Evolutionary conservation across 2,329 filamentous ascomycete genomes (phyloP).

Genomic region (Tolypocladium inflatum): DNA sequence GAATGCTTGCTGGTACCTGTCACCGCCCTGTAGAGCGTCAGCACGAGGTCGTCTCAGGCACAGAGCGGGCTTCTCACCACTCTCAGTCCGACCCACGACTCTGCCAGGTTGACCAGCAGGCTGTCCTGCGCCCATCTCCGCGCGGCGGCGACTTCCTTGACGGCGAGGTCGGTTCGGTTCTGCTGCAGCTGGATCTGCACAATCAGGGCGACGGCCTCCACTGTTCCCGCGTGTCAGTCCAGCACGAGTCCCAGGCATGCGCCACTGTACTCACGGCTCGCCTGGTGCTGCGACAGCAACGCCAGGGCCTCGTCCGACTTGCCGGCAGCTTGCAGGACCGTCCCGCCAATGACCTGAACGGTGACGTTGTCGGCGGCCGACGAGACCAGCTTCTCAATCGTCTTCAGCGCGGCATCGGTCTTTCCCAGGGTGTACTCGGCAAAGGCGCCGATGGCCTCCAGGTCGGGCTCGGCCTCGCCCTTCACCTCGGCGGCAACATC

Average conservation of each 20-base stretch:
- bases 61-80: constrained; percentile 43
- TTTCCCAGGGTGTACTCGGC: constrained; percentile 57
- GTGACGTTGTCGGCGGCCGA: constrained; percentile 62
- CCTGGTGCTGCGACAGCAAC: constrained; percentile 73
- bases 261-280: constrained; percentile 55
- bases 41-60: constrained; percentile 1
- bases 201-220: constrained; percentile 73
- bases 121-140: constrained; percentile 94
- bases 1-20: constrained; percentile 93
- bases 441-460: constrained; percentile 67
- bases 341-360: constrained; percentile 77
- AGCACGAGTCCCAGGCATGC: not conserved
- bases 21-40: constrained; percentile 59
- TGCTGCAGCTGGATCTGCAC: constrained; percentile 88
- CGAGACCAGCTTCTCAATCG: constrained; percentile 58
- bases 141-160: constrained; percentile 81
- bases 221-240: constrained; percentile 26
- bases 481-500: constrained; percentile 62
- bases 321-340: constrained; percentile 68
- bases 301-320: constrained; percentile 79
- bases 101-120: constrained; percentile 83
- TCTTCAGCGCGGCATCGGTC: constrained; percentile 49
- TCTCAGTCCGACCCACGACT: constrained; percentile 88
- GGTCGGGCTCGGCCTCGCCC: constrained; percentile 58
- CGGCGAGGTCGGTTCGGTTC: constrained; percentile 81